Evolutionary conservation across 2,329 filamentous ascomycete genomes (phyloP), one percentile per base, ranked within the genome.

Genomic region (Pseudogymnoascus sp.): DNA sequence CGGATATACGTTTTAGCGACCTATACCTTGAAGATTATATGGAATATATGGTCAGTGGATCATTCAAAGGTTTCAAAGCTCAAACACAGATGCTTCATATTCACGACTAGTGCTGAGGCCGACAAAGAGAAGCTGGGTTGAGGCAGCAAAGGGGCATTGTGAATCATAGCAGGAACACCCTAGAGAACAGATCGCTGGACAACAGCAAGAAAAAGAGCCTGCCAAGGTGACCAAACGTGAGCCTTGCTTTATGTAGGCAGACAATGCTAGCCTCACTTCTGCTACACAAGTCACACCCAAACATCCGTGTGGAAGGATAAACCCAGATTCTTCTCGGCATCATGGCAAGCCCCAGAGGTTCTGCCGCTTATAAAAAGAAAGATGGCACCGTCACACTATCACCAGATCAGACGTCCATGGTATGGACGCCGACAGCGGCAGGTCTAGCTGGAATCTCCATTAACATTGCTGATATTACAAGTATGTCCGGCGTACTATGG

Each of bases 291-390:
- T 55, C n/a, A 55, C 29, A 55, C 29, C 11, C n/a, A 35, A 33
- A 19, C 29, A 16, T 55, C 29, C 29, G 49, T 35, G 49, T 55
- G 49, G 49, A 33, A 55, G 49, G 23, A 55, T 55, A 55, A 55
- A 12, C 33, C 11, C 11, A 23, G 58, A 38, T 21, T 38, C 26
- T 63, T 69, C 61, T 21, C 49, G 11, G 49, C 49, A 35, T 35
- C 52, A 87, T 88, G 85, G 77, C 82, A 29, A 74, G 81, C 65
- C 85, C 84, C 61, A 82, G 80, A 68, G 90, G 87, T 64, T 84
- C 83, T 66, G 87, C 89, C 61, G 80, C 87, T 63, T 97, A 94
- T 82, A 97, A 97, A 78, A 99, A 97, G 80, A 94, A 96, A 76
- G 90, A 97, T 79, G 94, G 94, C 73, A 84, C 84, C 65, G 78